Conservation (phyloP, 345 rosid species). For the Moricandia moricandioides region DNA sequence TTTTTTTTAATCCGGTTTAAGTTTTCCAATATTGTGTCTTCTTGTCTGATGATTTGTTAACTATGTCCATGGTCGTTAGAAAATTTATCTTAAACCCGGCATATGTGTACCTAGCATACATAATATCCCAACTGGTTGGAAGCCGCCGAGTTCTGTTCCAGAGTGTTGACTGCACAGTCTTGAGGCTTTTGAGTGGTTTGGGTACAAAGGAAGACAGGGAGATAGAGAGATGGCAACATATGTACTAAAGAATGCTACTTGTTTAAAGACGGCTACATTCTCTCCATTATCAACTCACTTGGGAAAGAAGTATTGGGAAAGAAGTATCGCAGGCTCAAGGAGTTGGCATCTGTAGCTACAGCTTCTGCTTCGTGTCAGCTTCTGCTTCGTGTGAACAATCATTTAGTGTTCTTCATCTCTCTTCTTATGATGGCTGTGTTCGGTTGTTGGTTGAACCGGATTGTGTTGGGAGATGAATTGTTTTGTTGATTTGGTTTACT, state of each 20-base stretch:
- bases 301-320: too few relatives aligned
- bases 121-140: not conserved
- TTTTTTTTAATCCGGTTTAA: not conserved
- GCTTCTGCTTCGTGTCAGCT: not conserved
- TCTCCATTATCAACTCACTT: not conserved
- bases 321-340: slow-evolving; percentile 10
- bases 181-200: slow-evolving; percentile 11
- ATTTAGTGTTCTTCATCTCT: too few relatives aligned
- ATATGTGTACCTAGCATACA: too few relatives aligned
- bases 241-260: not conserved
- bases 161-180: not conserved
- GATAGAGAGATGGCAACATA: slow-evolving; percentile 1
- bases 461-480: not conserved
- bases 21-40: not conserved
- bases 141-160: not conserved
- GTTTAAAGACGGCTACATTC: not conserved
- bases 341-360: slow-evolving; percentile 9
- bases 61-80: too few relatives aligned
- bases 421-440: not conserved
- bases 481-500: too few relatives aligned
- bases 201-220: slow-evolving; percentile 6
- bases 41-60: too few relatives aligned
- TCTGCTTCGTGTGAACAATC: not conserved
- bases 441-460: not conserved
- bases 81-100: too few relatives aligned